Evolutionary conservation across 2,329 filamentous ascomycete species (phyloP).

Genomic region (Didymella lethalis): DNA sequence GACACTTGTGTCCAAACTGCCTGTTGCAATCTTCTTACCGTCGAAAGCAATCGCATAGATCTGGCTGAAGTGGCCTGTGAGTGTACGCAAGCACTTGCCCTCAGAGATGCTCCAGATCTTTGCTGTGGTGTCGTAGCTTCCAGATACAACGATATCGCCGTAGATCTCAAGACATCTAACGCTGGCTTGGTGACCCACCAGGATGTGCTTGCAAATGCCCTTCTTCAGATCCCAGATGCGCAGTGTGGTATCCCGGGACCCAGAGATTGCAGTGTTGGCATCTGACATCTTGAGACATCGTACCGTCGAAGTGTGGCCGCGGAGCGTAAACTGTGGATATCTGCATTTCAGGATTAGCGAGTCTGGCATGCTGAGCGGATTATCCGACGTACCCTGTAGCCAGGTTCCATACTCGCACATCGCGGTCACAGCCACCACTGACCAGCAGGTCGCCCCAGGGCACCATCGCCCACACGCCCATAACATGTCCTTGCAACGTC

Average conservation of each 20-base stretch:
- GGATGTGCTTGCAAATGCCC: slow-evolving; percentile 86
- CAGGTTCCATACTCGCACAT: slow-evolving; percentile 97
- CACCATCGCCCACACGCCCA: slow-evolving; percentile 99
- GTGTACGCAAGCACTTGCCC: slow-evolving; percentile 86
- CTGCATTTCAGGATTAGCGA: slow-evolving; percentile 30
- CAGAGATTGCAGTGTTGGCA: slow-evolving; percentile 90
- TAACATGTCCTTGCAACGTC: slow-evolving; percentile 92
- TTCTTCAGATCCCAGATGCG: slow-evolving; percentile 93
- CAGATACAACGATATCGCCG: slow-evolving; percentile 95
- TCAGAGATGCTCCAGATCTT: slow-evolving; percentile 98
- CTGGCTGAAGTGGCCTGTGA: slow-evolving; percentile 95
- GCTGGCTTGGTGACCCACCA: slow-evolving; percentile 94
- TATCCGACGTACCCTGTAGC: slow-evolving; percentile 75
- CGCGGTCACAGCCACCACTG: slow-evolving; percentile 93
- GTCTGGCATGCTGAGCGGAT: neutral
- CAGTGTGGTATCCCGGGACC: slow-evolving; percentile 91
- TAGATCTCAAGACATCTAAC: slow-evolving; percentile 95
- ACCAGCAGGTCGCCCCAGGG: slow-evolving; percentile 96
- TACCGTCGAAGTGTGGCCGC: slow-evolving; percentile 95
- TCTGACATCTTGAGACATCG: slow-evolving; percentile 98
- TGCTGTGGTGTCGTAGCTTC: slow-evolving; percentile 96
- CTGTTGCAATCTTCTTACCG: slow-evolving; percentile 89
- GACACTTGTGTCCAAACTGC: slow-evolving; percentile 94
- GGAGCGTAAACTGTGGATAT: slow-evolving; percentile 65
- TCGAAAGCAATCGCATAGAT: slow-evolving; percentile 99